phyloP scores from a whole-genome alignment of 768 basidiomycete species.

The Symmetrospora coprosmae region DNA sequence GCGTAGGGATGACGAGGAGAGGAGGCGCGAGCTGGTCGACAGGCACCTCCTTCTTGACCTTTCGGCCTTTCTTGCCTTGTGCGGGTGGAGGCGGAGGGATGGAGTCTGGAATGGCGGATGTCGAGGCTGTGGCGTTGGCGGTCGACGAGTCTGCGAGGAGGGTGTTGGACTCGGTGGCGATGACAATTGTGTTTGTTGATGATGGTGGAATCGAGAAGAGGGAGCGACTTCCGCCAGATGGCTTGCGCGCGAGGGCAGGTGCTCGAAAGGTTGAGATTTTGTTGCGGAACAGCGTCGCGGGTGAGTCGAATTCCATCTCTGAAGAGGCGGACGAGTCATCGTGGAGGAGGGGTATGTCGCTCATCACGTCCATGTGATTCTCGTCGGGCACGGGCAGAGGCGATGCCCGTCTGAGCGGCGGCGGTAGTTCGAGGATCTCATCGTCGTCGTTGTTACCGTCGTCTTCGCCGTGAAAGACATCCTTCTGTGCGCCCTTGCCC shows the following conservation, averaged over 20 bases:
- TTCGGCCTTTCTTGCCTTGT: background rate
- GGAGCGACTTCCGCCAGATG: background rate
- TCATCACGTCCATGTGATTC: background rate
- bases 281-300: background rate
- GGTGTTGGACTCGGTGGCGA: background rate
- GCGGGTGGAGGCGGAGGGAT: background rate
- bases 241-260: background rate
- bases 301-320: background rate
- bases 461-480: too few species aligned
- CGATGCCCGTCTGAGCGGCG: too few species aligned
- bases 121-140: background rate
- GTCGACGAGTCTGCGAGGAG: background rate
- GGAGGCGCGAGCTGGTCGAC: too few species aligned
- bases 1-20: constrained; percentile 2
- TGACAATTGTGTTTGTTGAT: background rate
- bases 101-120: background rate
- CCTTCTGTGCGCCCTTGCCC: too few species aligned
- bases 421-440: constrained; percentile 10
- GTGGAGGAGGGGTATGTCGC: too few species aligned
- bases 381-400: too few species aligned
- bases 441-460: constrained; percentile 19
- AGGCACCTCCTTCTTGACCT: too few species aligned
- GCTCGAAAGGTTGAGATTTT: background rate
- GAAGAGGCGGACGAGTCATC: too few species aligned
- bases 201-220: background rate